A percentile compares a stretch with the other conserved stretches of the same genome.
These are phyloP conservation scores for Prunus kanzakura DNA, from an alignment of 306 rosid species.

Conservation along the genomic window DNA sequence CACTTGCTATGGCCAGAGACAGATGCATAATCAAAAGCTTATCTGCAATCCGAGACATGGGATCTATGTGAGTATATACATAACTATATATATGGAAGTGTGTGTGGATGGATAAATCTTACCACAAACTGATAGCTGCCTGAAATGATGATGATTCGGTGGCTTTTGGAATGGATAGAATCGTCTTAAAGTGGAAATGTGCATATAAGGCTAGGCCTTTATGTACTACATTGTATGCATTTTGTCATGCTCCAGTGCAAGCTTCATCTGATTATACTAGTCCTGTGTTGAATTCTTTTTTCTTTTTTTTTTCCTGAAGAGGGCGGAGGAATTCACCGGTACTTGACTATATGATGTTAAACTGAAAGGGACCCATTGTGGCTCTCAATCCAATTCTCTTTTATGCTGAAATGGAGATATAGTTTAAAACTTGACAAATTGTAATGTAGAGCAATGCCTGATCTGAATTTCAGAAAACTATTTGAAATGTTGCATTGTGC, in stretches of 20 bases:
- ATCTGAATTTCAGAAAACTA: not conserved
- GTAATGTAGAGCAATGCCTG: not conserved
- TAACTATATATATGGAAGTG: too few relatives aligned
- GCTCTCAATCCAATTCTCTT: too few relatives aligned
- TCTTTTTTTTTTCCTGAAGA: too few relatives aligned
- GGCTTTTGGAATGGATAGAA: not conserved
- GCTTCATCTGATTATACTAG: too few relatives aligned
- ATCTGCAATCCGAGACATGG: constrained; percentile 70
- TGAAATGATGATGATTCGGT: not conserved
- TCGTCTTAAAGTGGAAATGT: not conserved
- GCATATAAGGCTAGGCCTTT: not conserved
- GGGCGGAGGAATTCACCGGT: too few relatives aligned
- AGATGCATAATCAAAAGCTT: constrained; percentile 76
- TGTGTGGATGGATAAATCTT: too few relatives aligned
- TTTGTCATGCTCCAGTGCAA: not conserved
- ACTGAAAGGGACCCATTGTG: too few relatives aligned
- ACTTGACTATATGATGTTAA: too few relatives aligned
- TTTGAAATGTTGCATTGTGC: not conserved
- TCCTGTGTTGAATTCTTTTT: too few relatives aligned
- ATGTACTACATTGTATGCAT: not conserved
- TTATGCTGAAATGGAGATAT: too few relatives aligned
- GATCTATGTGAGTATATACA: constrained; percentile 60
- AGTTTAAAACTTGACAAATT: too few relatives aligned
- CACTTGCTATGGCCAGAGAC: constrained; percentile 82
- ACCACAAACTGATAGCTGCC: not conserved